A percentile compares a stretch with the other conserved stretches of the same genome.
Evolutionary conservation across 768 basidiomycete genomes (phyloP).

Genomic region (Saitozyma podzolica): DNA sequence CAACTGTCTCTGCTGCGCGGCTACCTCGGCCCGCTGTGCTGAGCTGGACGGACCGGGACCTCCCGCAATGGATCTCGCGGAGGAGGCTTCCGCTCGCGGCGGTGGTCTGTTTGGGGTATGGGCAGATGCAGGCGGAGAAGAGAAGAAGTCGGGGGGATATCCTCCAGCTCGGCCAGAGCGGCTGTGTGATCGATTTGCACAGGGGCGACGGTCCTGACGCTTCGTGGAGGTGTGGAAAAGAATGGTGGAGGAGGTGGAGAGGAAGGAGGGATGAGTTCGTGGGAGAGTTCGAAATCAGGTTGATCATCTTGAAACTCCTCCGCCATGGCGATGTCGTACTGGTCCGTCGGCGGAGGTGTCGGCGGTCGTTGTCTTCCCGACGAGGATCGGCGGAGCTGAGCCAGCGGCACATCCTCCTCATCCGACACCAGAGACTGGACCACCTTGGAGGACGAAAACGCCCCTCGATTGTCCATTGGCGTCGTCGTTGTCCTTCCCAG

Average conservation of each 20-base stretch:
- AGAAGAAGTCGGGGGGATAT: constrained; percentile 30
- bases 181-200: not conserved
- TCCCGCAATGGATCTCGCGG: constrained; percentile 7
- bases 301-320: constrained; percentile 15
- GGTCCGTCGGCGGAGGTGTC: constrained; percentile 14
- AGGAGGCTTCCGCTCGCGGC: constrained; percentile 14
- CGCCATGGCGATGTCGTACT: constrained; percentile 27
- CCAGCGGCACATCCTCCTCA: constrained; percentile 14
- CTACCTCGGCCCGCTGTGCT: not conserved
- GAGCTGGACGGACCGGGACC: constrained; percentile 23
- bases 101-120: constrained; percentile 7
- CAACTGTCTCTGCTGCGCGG: constrained; percentile 9
- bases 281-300: not conserved
- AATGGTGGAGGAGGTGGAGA: constrained; percentile 14
- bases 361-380: constrained; percentile 2
- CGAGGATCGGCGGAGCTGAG: not conserved
- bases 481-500: not conserved
- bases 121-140: constrained; percentile 12
- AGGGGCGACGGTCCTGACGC: not conserved
- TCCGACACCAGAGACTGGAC: not conserved
- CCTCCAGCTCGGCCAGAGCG: constrained; percentile 23
- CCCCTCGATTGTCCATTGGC: not conserved
- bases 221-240: constrained; percentile 15
- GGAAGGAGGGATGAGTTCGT: constrained; percentile 34
- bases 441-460: not conserved